Conservation (phyloP, 352 stramenopile species). For the Globisporangium apiculatum region DNA sequence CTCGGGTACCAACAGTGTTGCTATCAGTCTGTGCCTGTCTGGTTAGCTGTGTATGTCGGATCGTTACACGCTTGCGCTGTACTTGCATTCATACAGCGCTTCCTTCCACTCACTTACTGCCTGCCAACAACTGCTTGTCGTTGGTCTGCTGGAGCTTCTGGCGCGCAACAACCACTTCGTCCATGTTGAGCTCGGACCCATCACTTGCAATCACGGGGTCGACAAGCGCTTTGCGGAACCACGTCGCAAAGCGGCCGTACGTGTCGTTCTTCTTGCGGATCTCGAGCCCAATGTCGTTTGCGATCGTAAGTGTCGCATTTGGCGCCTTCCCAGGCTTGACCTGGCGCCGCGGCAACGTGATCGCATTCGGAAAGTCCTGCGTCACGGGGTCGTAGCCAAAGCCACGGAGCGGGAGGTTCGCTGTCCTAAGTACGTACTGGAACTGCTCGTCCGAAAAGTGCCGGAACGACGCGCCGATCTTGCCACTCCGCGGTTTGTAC, state of each 20-base stretch:
- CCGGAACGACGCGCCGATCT: slow-evolving; percentile 78
- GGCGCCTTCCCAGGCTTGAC: slow-evolving; percentile 59
- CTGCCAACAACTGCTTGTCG: not conserved
- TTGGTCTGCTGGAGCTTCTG: slow-evolving; percentile 6
- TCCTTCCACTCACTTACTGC: no score
- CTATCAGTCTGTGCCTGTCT: no score
- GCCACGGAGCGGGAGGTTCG: slow-evolving; percentile 65
- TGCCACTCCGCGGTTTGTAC: slow-evolving; percentile 80
- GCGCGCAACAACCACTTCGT: slow-evolving; percentile 63
- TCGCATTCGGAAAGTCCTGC: slow-evolving; percentile 67
- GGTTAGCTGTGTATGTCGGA: no score
- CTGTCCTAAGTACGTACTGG: slow-evolving; percentile 70
- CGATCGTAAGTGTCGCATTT: slow-evolving; percentile 46
- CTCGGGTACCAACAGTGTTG: no score
- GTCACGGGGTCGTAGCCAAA: slow-evolving; percentile 85
- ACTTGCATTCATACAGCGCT: not conserved
- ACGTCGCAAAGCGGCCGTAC: slow-evolving; percentile 73
- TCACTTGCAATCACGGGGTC: slow-evolving; percentile 78
- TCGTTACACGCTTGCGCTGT: no score
- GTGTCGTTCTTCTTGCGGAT: slow-evolving; percentile 76
- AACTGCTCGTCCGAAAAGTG: slow-evolving; percentile 84
- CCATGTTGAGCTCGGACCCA: slow-evolving; percentile 77
- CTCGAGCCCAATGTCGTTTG: slow-evolving; percentile 50
- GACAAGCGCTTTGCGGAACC: slow-evolving; percentile 66
- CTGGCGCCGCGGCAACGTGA: slow-evolving; percentile 68